Base-by-base conservation (phyloP, 1,284 basidiomycete genomes). In the Meira miltonrushii region DNA sequence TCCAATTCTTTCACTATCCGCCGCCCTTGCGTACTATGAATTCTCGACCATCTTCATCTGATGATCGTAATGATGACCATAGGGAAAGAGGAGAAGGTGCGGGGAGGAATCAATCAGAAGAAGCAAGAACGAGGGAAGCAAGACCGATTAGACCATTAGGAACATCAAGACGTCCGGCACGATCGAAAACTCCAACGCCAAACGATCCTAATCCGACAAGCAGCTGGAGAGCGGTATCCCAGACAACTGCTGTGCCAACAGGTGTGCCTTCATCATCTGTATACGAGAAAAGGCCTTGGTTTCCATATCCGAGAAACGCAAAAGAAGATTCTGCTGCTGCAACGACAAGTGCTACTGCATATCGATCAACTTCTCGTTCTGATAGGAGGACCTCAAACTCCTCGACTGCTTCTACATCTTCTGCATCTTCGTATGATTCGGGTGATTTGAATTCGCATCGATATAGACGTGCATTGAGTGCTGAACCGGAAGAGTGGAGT, bases 401-500 rank as follows among this genome's bases (percentile, higher is more conserved):
- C 21, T 58, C 57, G 11, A 39, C n/a, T 41, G 41, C 50, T 39
- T 54, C 57, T 10, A 39, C 57, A 19, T 59, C 57, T 46, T 39
- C 55, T 13, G 46, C 46, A 5, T 48, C 46, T 19, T 48, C 46
- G 3, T 48, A 48, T 23, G 25, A 48, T 48, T 48, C 46, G 23
- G 46, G 25, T 5, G 46, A 48, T 48, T 21, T 48, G 12, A 48
- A n/a, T 25, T 21, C 46, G 7, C 5, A 23, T 12, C 28, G 17
- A 25, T 13, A 53, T 39, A 39, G 50, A 15, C 17, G 50, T n/a
- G 50, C 50, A 39, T 2, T 28, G 8, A 53, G 50, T 39, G 50
- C 50, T 2, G 50, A 53, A 19, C 50, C 50, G 19, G 50, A 53
- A 53, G 17, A 53, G 38, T 53, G 37, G 28, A 53, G 50, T 41